Percentiles rank a stretch among this genome's conserved stretches.
Evolutionary conservation across 2,329 filamentous ascomycete species (phyloP).

Genomic region (Nakataea oryzae): DNA sequence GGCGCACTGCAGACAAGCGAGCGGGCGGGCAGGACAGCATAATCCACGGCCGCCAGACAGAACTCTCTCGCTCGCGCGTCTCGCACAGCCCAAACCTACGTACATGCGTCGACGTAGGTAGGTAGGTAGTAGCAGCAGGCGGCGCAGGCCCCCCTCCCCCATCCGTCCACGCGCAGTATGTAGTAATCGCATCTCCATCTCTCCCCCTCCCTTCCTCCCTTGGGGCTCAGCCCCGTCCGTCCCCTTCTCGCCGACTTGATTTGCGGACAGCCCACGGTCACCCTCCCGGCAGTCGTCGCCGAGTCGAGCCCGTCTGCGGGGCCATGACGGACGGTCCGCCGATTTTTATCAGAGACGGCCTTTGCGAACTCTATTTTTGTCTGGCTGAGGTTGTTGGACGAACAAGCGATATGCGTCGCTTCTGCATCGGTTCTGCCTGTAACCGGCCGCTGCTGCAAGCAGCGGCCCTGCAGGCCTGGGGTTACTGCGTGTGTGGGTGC

Average conservation of each 20-base stretch:
- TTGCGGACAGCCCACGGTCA: not conserved
- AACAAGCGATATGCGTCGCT: not conserved
- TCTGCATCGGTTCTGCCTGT: not conserved
- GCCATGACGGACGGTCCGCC: too few species aligned
- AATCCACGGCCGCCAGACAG: not conserved
- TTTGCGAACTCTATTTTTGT: not conserved
- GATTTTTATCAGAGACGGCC: not conserved
- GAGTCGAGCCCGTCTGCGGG: not conserved
- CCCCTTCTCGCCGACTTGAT: not conserved
- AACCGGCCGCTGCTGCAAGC: too few species aligned
- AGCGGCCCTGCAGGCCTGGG: too few species aligned
- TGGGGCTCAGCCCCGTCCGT: too few species aligned
- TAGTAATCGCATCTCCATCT: not conserved
- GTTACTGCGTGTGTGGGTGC: too few species aligned
- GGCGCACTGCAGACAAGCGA: not conserved
- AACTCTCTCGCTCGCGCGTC: not conserved
- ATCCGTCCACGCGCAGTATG: too few species aligned
- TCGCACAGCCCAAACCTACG: not conserved
- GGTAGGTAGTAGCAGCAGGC: too few species aligned
- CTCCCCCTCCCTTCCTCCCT: too few species aligned
- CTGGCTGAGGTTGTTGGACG: not conserved
- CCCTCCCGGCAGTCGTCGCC: not conserved
- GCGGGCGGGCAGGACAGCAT: too few species aligned
- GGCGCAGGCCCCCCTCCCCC: too few species aligned
- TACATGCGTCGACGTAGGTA: too few species aligned